phyloP scores from a whole-genome alignment of 768 basidiomycete genomes.

The Lentinula detonsa region DNA sequence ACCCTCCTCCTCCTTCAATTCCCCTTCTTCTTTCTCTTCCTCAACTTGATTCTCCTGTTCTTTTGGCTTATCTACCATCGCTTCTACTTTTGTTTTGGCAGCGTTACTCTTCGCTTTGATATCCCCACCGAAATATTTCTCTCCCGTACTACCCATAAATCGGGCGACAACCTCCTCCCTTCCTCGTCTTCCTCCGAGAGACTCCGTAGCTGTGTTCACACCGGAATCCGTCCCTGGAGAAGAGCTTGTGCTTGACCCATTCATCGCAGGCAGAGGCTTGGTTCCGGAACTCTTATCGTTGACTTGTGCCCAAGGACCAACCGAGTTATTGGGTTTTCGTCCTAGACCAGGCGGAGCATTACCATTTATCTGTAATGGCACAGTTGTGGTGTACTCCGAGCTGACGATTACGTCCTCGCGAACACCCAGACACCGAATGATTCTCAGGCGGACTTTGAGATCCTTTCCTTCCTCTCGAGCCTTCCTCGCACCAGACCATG shows the following conservation, averaged over 20 bases:
- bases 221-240: conserved; percentile 39
- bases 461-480: conserved; percentile 34
- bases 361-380: background rate
- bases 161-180: conserved; percentile 23
- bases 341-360: background rate
- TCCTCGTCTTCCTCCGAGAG: conserved; percentile 2
- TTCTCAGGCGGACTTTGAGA: conserved; percentile 32
- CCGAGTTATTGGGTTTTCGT: background rate
- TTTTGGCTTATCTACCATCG: background rate
- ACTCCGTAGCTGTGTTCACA: conserved; percentile 9
- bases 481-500: conserved; percentile 35
- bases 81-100: background rate
- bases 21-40: background rate
- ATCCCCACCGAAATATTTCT: conserved; percentile 17
- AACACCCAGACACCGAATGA: conserved; percentile 29
- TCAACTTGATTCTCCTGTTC: background rate
- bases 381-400: background rate
- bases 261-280: background rate
- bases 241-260: conserved; percentile 41
- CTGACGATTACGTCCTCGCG: background rate
- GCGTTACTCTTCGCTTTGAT: background rate
- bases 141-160: conserved; percentile 38
- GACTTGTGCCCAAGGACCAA: background rate
- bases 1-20: conserved; percentile 4
- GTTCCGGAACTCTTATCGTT: background rate